Conservation (phyloP, 1,284 basidiomycete genomes). For the Puccinia horiana region DNA sequence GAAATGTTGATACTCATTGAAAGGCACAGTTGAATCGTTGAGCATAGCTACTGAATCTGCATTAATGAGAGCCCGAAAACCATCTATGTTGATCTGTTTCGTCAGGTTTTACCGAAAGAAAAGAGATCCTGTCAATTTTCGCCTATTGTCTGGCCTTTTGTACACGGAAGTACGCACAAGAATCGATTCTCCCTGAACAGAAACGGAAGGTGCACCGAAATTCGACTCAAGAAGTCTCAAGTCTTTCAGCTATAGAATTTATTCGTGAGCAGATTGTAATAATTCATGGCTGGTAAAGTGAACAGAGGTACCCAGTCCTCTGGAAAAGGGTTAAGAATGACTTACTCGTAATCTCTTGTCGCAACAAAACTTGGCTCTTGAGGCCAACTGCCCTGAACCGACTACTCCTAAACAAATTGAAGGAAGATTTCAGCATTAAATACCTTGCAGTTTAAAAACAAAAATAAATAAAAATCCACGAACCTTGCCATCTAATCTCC, state of each 20-base stretch:
- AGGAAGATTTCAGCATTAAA: background rate
- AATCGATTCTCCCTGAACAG: background rate
- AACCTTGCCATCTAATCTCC: conserved; percentile 31
- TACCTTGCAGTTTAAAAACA: background rate
- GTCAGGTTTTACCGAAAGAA: background rate
- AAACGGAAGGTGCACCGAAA: background rate
- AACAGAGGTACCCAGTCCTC: background rate
- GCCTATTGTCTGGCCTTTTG: background rate
- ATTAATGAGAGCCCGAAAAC: conserved; percentile 15
- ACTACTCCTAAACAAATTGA: background rate
- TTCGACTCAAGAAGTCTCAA: conserved; percentile 25
- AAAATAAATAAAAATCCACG: background rate
- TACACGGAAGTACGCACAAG: background rate
- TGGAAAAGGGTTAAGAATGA: background rate
- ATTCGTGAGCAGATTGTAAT: background rate
- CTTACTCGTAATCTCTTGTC: conserved; percentile 24
- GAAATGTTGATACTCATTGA: background rate
- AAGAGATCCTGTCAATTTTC: background rate
- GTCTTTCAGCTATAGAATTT: conserved; percentile 7
- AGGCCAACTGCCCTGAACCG: background rate
- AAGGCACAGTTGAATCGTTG: background rate
- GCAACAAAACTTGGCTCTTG: conserved; percentile 10
- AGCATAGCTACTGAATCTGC: conserved; percentile 6
- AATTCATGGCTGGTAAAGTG: background rate
- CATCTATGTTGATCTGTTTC: conserved; percentile 2